A percentile compares a stretch with the other conserved stretches of the same genome.
These are phyloP conservation scores for Scytalidium sp. DNA, from an alignment of 2,329 filamentous ascomycete genomes.

Conservation along the genomic window DNA sequence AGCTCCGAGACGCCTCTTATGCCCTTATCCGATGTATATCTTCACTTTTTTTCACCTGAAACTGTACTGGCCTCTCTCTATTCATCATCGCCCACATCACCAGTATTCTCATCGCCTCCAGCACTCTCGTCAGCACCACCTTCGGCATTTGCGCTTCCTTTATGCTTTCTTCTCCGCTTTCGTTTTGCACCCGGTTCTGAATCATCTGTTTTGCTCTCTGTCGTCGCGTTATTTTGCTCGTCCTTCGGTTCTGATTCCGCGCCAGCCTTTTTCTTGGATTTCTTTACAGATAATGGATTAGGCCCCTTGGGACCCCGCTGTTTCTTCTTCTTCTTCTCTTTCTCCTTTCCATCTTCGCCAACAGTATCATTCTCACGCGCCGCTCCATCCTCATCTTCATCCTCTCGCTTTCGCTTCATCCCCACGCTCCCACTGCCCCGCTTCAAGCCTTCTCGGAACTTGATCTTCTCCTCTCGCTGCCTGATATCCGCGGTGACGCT, in stretches of 20 bases:
- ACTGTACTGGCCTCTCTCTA: background rate
- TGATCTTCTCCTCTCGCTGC: constrained; percentile 67
- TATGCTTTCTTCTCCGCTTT: constrained; percentile 34
- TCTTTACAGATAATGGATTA: constrained; percentile 70
- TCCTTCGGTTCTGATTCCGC: constrained; percentile 19
- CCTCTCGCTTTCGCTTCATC: constrained; percentile 31
- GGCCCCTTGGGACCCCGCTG: constrained; percentile 62
- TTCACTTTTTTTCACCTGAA: background rate
- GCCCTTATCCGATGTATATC: too few relatives aligned
- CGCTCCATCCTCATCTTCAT: constrained; percentile 15
- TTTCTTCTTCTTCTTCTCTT: constrained; percentile 54
- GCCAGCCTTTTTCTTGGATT: constrained; percentile 52
- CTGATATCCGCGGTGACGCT: constrained; percentile 60
- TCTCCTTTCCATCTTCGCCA: constrained; percentile 15
- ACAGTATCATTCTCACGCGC: constrained; percentile 14
- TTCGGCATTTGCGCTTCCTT: constrained; percentile 8
- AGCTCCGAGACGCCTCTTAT: background rate
- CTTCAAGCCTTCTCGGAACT: constrained; percentile 70
- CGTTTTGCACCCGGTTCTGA: constrained; percentile 27
- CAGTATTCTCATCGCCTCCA: background rate
- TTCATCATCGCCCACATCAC: background rate
- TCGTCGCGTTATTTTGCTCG: constrained; percentile 20
- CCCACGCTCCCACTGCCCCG: constrained; percentile 38
- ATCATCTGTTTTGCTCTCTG: constrained; percentile 5
- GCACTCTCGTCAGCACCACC: constrained; percentile 6